Evolutionary conservation across 441 rosid species (phyloP).

Genomic region (Macaranga tanarius): DNA sequence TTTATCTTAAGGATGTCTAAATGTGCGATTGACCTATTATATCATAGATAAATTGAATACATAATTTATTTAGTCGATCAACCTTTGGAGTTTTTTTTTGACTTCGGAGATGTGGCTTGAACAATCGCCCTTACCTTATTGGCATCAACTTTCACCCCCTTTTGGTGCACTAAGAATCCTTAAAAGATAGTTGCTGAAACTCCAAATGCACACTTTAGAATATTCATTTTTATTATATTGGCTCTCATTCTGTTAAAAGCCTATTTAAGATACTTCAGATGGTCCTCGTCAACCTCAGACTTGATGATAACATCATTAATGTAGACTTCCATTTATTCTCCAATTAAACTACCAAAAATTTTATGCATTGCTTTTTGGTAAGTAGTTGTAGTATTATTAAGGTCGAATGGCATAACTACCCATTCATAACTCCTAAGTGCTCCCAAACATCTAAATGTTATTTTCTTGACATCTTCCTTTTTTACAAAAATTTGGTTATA

Average conservation of each 20-base stretch:
- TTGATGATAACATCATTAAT: neutral
- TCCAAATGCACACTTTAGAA: neutral
- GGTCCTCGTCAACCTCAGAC: neutral
- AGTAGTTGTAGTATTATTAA: neutral
- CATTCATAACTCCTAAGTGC: neutral
- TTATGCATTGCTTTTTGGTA: neutral
- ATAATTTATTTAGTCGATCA: too few relatives aligned
- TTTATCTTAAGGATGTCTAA: too few relatives aligned
- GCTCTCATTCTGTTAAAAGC: neutral
- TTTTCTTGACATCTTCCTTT: neutral
- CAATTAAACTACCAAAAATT: neutral
- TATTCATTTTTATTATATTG: neutral
- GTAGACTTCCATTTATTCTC: slow-evolving; percentile 9
- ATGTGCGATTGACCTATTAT: too few relatives aligned
- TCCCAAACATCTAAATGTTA: neutral
- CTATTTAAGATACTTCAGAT: fast-evolving
- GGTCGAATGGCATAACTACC: neutral
- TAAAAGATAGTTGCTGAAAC: neutral
- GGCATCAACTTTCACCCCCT: neutral
- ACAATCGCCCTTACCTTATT: neutral
- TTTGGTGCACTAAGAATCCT: neutral
- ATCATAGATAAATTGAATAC: too few relatives aligned
- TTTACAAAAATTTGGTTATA: neutral
- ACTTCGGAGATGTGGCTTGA: neutral
- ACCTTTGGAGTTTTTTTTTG: neutral